These are phyloP conservation scores for Candida gorgasii DNA, from an alignment of 805 yeast species.

Conservation along the genomic window DNA sequence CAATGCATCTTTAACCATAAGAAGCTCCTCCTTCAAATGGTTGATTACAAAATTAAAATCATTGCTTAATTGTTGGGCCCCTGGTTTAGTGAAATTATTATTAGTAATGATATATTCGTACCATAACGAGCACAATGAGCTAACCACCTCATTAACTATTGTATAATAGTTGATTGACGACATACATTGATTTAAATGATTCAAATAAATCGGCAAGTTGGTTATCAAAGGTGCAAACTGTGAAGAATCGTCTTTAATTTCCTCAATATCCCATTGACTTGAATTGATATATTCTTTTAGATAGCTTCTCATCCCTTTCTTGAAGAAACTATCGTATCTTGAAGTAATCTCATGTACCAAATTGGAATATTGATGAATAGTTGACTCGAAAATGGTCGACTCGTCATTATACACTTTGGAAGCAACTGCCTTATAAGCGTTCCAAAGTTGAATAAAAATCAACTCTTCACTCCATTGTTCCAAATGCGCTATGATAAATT, in stretches of 20 bases:
- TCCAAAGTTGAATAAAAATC: slow-evolving; percentile 43
- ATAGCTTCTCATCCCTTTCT: slow-evolving; percentile 29
- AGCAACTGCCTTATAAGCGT: slow-evolving; percentile 26
- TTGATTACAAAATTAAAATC: slow-evolving; percentile 28
- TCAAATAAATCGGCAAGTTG: slow-evolving; percentile 27
- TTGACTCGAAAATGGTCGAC: slow-evolving; percentile 31
- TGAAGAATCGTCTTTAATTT: slow-evolving; percentile 15
- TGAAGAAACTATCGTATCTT: slow-evolving; percentile 32
- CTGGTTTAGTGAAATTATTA: slow-evolving; percentile 33
- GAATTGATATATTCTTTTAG: slow-evolving; percentile 40
- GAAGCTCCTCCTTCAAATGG: slow-evolving; percentile 21
- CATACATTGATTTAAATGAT: slow-evolving; percentile 23
- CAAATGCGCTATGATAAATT: slow-evolving; percentile 28
- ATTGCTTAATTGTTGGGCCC: slow-evolving; percentile 31
- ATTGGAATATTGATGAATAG: slow-evolving; percentile 23
- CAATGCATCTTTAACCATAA: slow-evolving; percentile 13
- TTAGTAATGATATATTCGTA: slow-evolving; percentile 42
- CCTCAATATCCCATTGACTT: slow-evolving; percentile 31
- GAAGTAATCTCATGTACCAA: slow-evolving; percentile 20
- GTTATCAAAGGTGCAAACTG: slow-evolving; percentile 25
- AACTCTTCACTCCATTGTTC: slow-evolving; percentile 42
- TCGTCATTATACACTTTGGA: slow-evolving; percentile 16
- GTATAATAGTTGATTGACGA: slow-evolving; percentile 32
- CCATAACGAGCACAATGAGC: slow-evolving; percentile 28
- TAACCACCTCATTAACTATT: slow-evolving; percentile 27